phyloP scores from a whole-genome alignment of 2,329 filamentous ascomycete species.

The Fusarium palustre region DNA sequence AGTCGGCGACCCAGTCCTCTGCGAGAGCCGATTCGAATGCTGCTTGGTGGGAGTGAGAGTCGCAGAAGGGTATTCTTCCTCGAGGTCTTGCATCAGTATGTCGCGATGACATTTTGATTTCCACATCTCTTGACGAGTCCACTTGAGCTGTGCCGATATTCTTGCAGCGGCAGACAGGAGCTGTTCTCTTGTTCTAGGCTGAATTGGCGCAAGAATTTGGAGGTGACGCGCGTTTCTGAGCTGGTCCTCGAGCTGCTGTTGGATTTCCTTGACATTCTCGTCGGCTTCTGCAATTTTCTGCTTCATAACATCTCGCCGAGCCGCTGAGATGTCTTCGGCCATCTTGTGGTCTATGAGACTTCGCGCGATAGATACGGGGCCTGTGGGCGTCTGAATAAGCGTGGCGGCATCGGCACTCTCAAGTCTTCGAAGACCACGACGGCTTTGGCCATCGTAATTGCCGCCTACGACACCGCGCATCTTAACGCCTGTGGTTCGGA shows the following conservation, averaged over 20 bases:
- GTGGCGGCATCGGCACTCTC: constrained; percentile 71
- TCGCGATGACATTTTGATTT: constrained; percentile 90
- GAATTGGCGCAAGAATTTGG: constrained; percentile 87
- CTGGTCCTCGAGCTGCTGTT: constrained; percentile 84
- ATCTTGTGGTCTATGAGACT: constrained; percentile 83
- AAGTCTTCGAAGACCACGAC: constrained; percentile 77
- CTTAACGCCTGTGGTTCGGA: constrained; percentile 88
- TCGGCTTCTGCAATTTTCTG: constrained; percentile 87
- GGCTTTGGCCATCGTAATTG: constrained; percentile 84
- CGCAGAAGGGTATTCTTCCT: constrained; percentile 70
- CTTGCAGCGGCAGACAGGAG: constrained; percentile 86
- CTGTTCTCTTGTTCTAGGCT: constrained; percentile 88
- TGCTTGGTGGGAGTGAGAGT: constrained; percentile 45
- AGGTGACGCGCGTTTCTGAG: constrained; percentile 91
- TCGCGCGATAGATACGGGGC: constrained; percentile 78
- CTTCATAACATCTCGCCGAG: constrained; percentile 83
- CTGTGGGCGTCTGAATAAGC: constrained; percentile 75
- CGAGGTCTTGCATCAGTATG: constrained; percentile 85
- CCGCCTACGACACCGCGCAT: constrained; percentile 89
- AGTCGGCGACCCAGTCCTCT: constrained; percentile 46
- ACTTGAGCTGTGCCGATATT: constrained; percentile 89
- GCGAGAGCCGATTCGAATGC: constrained; percentile 42
- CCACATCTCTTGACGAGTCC: constrained; percentile 96
- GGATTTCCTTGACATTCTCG: constrained; percentile 76
- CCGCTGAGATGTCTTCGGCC: constrained; percentile 85